Evolutionary conservation across 805 yeast genomes (phyloP).

Genomic region (Cephaloascus albidus): DNA sequence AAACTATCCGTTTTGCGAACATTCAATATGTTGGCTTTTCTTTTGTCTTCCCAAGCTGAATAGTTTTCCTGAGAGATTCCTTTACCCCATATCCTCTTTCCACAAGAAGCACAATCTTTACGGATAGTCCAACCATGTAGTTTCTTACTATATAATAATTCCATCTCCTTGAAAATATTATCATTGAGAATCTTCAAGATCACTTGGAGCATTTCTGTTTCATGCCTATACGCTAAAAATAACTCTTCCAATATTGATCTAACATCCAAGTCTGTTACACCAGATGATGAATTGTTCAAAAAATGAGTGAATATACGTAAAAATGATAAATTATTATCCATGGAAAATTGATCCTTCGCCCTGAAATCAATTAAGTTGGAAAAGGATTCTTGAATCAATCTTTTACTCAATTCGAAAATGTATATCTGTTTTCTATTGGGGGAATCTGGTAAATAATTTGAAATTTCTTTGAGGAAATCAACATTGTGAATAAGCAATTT

Average conservation of each 20-base stretch:
- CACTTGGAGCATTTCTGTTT: constrained; percentile 42
- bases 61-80: constrained; percentile 40
- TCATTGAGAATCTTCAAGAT: constrained; percentile 46
- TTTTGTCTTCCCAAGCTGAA: constrained; percentile 45
- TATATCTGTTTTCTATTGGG: neutral
- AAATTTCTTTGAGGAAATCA: constrained; percentile 14
- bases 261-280: constrained; percentile 51
- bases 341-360: constrained; percentile 2
- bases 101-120: constrained; percentile 68
- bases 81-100: constrained; percentile 63
- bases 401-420: constrained; percentile 22
- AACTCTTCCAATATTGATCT: constrained; percentile 53
- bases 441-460: neutral
- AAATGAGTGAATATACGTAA: constrained; percentile 46
- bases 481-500: constrained; percentile 28
- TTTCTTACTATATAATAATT: constrained; percentile 28
- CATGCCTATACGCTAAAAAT: constrained; percentile 55
- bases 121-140: constrained; percentile 57
- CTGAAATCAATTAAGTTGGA: constrained; percentile 23
- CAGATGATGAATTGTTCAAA: constrained; percentile 34
- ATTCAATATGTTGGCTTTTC: neutral
- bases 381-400: constrained; percentile 31
- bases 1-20: neutral
- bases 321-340: constrained; percentile 26
- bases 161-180: constrained; percentile 41